Base-by-base conservation (phyloP, 1,284 basidiomycete species). In the Earliella scabrosa region DNA sequence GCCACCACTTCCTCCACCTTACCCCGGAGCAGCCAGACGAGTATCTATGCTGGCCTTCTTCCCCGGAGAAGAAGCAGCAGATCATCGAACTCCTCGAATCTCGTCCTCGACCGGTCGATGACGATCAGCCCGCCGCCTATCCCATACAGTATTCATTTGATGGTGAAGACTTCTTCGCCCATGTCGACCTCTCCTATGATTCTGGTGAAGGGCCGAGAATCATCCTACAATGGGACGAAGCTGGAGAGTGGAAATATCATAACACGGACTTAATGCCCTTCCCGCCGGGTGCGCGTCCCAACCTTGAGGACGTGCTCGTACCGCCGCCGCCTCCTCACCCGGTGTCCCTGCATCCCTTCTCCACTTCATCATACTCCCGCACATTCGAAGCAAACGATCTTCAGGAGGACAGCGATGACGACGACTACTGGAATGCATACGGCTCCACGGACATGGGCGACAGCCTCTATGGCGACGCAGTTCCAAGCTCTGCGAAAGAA, bases 201-300 rank as follows among this genome's bases (percentile, higher is more conserved):
- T 60, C 63, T 23, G 50, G 56, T 31, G 67, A 74, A 23, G 80
- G 75, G 14, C 73, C 87, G 56, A 79, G 87, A 58, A 75, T 91
- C 43, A 73, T 90, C 56, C 89, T 92, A 68, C 80, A 82, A 40
- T 89, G 86, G 86, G 82, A 88, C 64, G 66, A 73, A 4, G 44
- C 58, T 16, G 75, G 73, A 34, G 74, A 74, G 36, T 92, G 89
- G 90, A 84, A 77, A 65, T 92, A 87, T 64, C 87, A 89, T 68
- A 86, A 90, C 69, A 73, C 81, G 23, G 75, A 79, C 46, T 68
- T 82, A 61, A 88, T 90, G 85, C 88, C 88, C n/a, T 89, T 90
- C 66, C 89, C 89, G 21, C 63, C 75, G n/a, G 65, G 73, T 49
- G 74, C 79, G n/a, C 71, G 72, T 52, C 59, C 75, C 9, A 74